Base-by-base conservation (phyloP, 2,329 filamentous ascomycete species). In the Colletotrichum euphorbiae region DNA sequence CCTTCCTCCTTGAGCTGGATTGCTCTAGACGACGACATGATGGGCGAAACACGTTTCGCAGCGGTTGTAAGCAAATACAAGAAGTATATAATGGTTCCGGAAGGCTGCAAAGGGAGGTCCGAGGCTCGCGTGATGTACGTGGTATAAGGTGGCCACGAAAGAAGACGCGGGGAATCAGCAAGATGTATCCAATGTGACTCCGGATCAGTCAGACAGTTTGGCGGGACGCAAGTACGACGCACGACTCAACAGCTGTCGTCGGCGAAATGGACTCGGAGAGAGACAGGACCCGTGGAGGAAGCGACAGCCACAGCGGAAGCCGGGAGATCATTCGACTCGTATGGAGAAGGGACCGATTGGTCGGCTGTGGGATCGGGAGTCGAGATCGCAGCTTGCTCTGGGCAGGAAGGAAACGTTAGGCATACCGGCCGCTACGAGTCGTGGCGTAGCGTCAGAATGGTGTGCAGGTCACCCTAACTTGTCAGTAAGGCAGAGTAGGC, bases 1-100 rank as follows among this genome's bases (percentile, higher is more conserved):
- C 90, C 90, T 67, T 87, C 81, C 42, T 85, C 83, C 74, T 87
- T 89, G 69, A 87, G 79, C 36, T 77, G 75, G 0, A 77, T 67
- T 2, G 84, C 76, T 62, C 73, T 80, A 7, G 28, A 8, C n/a
- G 69, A 67, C n/a, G 69, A 67, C 70, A 71, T 71, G 2, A 12
- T 59, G 24, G 11, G 6, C 5, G 8, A 2, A 33, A n/a, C 7
- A 2, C 15, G 42, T n/a, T 31, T 51, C 7, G 21, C n/a, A 33
- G 36, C 42, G 24, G 11, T 24, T 48, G n/a, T n/a, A 45, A 19
- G 42, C 12, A 5, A 24, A 38, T 40, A 33, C 36, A 15, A 38
- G 36, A 13, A 12, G 36, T 38, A 38, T 38, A 12, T 15, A 38
- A 38, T 38, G 36, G 7, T 28, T 28, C 28, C 28, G 28, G 7